Evolutionary conservation across 768 basidiomycete genomes (phyloP).

Genomic region (Boletus vinaceobasis): DNA sequence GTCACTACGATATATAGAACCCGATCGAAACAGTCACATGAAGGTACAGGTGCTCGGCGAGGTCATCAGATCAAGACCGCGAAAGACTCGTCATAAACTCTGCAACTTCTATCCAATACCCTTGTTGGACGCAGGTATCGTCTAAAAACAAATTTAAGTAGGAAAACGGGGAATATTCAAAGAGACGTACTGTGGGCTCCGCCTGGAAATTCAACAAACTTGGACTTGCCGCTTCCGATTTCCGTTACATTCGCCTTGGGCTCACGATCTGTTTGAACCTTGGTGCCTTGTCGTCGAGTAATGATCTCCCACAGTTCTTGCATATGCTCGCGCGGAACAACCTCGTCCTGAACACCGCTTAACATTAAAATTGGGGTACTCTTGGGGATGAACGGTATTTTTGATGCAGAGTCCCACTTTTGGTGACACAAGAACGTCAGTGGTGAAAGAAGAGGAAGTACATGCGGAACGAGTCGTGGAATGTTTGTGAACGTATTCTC

Average conservation of each 20-base stretch:
- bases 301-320: constrained; percentile 64
- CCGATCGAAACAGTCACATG: not conserved
- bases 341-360: constrained; percentile 58
- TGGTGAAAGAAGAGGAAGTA: constrained; percentile 69
- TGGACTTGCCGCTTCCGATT: constrained; percentile 50
- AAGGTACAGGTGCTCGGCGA: not conserved
- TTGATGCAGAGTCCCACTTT: constrained; percentile 79
- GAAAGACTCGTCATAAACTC: constrained; percentile 42
- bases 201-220: constrained; percentile 51
- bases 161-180: not conserved
- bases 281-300: constrained; percentile 42
- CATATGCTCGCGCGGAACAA: constrained; percentile 57
- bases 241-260: constrained; percentile 39
- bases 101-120: constrained; percentile 51
- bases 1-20: not conserved
- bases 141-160: constrained; percentile 30
- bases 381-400: constrained; percentile 59
- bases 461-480: constrained; percentile 74
- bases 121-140: constrained; percentile 53
- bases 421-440: constrained; percentile 81
- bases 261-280: constrained; percentile 15
- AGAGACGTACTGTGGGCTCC: constrained; percentile 53
- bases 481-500: constrained; percentile 94
- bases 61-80: constrained; percentile 6
- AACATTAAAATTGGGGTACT: constrained; percentile 78